Conservation (phyloP, 176 grass and related monocot genomes). For the Musa troglodytarum region DNA sequence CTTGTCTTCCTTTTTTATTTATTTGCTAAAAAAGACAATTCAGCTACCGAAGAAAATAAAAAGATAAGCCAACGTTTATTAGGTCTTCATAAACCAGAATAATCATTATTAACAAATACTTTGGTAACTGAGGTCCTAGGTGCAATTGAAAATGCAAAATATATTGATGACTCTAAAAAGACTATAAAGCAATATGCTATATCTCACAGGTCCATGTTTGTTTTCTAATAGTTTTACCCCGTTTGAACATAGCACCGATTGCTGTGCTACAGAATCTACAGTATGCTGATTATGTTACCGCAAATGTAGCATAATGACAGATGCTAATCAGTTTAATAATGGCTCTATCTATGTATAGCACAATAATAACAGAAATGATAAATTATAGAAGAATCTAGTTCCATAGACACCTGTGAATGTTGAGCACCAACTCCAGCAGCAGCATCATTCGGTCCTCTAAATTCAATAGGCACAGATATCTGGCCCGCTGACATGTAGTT, state of each 20-base stretch:
- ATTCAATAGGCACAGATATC: conserved; percentile 84
- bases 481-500: conserved; percentile 97
- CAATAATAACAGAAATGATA: neutral
- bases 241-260: neutral
- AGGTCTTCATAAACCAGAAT: neutral
- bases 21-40: neutral
- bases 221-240: neutral
- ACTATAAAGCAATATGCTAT: neutral
- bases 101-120: neutral
- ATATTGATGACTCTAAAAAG: neutral
- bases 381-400: neutral
- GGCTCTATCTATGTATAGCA: neutral
- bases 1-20: no score
- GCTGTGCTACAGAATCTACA: neutral
- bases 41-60: neutral
- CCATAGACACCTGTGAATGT: conserved; percentile 65
- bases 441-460: conserved; percentile 89
- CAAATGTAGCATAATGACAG: no score
- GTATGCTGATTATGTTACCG: neutral
- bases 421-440: conserved; percentile 96
- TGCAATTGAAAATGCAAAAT: neutral
- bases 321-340: neutral
- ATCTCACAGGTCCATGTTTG: neutral
- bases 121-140: neutral
- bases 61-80: neutral